These are phyloP conservation scores for Microcyclospora pomicola DNA, from an alignment of 2,329 filamentous ascomycete species.

Conservation along the genomic window DNA sequence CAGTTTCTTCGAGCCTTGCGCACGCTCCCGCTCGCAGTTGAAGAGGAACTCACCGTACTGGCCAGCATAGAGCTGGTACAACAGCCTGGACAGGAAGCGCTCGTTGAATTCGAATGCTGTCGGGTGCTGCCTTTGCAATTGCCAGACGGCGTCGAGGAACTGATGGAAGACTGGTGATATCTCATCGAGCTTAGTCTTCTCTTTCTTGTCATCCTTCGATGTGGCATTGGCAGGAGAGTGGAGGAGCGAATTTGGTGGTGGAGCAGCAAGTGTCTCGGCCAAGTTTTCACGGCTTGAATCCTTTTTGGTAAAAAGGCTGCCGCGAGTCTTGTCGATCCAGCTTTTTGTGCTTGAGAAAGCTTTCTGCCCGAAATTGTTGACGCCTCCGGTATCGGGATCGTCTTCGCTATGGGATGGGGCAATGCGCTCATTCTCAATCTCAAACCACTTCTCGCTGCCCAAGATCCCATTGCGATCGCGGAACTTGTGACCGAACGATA, in stretches of 20 bases:
- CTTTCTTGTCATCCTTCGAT: slow-evolving; percentile 39
- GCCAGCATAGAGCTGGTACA: slow-evolving; percentile 91
- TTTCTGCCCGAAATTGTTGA: slow-evolving; percentile 46
- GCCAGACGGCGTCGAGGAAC: slow-evolving; percentile 88
- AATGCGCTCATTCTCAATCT: slow-evolving; percentile 65
- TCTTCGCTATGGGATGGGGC: slow-evolving; percentile 30
- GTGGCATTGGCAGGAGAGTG: slow-evolving; percentile 30
- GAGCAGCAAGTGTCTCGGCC: slow-evolving; percentile 45
- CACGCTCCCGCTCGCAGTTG: slow-evolving; percentile 82
- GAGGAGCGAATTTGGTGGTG: slow-evolving; percentile 33
- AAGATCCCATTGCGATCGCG: slow-evolving; percentile 78
- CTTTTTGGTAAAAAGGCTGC: slow-evolving; percentile 18
- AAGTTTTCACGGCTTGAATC: slow-evolving; percentile 51
- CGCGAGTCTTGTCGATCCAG: slow-evolving; percentile 64
- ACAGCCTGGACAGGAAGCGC: slow-evolving; percentile 70
- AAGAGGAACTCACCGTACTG: slow-evolving; percentile 96
- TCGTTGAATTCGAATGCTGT: slow-evolving; percentile 94
- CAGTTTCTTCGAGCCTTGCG: slow-evolving; percentile 52
- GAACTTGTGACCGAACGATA: slow-evolving; percentile 97
- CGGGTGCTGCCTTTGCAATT: slow-evolving; percentile 72
- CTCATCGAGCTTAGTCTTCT: slow-evolving; percentile 73
- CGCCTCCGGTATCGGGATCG: slow-evolving; percentile 23
- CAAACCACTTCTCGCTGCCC: slow-evolving; percentile 88
- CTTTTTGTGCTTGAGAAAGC: slow-evolving; percentile 63
- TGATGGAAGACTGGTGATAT: slow-evolving; percentile 95